Conservation (phyloP, 768 basidiomycete species). For the Nidularia pulvinata region DNA sequence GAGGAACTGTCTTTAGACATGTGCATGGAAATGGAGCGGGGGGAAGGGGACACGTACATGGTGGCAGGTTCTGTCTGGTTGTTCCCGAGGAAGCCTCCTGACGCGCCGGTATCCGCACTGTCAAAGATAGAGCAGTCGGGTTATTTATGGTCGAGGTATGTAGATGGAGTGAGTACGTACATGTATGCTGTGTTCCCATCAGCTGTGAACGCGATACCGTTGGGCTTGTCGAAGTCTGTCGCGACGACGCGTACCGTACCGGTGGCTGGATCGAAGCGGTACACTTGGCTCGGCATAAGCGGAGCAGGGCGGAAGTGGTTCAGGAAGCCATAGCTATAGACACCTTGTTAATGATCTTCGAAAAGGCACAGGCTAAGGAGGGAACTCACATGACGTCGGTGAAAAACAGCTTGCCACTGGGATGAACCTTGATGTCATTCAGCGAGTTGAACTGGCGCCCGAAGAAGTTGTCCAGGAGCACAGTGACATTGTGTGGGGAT, state of each 20-base stretch:
- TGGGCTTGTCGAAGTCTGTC: conserved; percentile 71
- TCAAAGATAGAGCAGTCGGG: not conserved
- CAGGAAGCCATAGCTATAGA: conserved; percentile 58
- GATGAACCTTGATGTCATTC: conserved; percentile 78
- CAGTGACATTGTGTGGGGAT: conserved; percentile 64
- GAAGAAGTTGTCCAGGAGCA: conserved; percentile 77
- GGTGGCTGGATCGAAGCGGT: conserved; percentile 69
- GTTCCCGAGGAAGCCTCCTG: conserved; percentile 41
- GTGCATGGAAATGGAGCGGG: not conserved
- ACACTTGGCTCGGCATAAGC: conserved; percentile 73
- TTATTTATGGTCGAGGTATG: not conserved
- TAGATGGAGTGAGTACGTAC: conserved; percentile 21
- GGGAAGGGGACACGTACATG: conserved; percentile 43
- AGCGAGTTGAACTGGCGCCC: conserved; percentile 83
- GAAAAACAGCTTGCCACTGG: conserved; percentile 71
- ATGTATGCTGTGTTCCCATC: conserved; percentile 69
- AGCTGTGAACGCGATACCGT: conserved; percentile 73
- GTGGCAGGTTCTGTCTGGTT: conserved; percentile 65
- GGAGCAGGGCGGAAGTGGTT: conserved; percentile 68
- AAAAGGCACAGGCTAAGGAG: not conserved
- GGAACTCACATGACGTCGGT: conserved; percentile 64
- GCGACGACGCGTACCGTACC: conserved; percentile 71
- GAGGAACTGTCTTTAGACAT: not conserved
- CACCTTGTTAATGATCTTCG: not conserved
- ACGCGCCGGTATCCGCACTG: conserved; percentile 53